Evolutionary conservation across 371 early-diverging fungal genomes (phyloP).

Genomic region (Saksenaea oblongispora): DNA sequence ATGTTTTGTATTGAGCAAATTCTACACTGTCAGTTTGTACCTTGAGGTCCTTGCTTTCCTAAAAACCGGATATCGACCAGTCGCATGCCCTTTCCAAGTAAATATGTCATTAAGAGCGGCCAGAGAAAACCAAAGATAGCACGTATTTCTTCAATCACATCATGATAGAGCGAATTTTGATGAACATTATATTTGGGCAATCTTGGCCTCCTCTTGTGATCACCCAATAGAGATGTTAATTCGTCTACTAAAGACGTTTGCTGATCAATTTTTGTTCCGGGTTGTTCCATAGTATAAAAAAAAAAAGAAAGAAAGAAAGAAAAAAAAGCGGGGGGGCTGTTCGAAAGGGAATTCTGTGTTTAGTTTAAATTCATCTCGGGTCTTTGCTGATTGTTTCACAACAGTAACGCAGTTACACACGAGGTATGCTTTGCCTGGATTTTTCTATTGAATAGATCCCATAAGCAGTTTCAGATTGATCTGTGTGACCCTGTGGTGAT

Average conservation of each 20-base stretch:
- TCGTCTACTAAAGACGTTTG: background rate
- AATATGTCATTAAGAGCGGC: constrained; percentile 33
- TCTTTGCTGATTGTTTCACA: constrained; percentile 2
- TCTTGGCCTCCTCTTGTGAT: background rate
- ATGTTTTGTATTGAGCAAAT: background rate
- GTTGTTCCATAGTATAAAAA: background rate
- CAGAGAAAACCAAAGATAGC: constrained; percentile 16
- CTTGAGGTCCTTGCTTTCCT: constrained; percentile 28
- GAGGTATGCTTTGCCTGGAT: background rate
- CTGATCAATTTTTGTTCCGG: background rate
- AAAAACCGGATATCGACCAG: constrained; percentile 44
- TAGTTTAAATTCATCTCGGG: background rate
- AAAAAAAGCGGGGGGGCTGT: background rate
- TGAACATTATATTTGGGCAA: background rate
- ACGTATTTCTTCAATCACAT: background rate
- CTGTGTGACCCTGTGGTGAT: constrained; percentile 2
- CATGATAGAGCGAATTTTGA: background rate
- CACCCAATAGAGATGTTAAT: background rate
- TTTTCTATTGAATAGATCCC: background rate
- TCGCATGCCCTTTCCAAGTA: constrained; percentile 28
- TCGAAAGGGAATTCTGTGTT: background rate
- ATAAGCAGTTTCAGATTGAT: constrained; percentile 2
- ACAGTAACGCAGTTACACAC: background rate
- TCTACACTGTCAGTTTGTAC: constrained; percentile 6
- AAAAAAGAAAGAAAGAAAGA: background rate